Evolutionary conservation across 2,329 filamentous ascomycete species (phyloP), one percentile per base, ranked within the genome.

Genomic region (Leptographium radiaticola): DNA sequence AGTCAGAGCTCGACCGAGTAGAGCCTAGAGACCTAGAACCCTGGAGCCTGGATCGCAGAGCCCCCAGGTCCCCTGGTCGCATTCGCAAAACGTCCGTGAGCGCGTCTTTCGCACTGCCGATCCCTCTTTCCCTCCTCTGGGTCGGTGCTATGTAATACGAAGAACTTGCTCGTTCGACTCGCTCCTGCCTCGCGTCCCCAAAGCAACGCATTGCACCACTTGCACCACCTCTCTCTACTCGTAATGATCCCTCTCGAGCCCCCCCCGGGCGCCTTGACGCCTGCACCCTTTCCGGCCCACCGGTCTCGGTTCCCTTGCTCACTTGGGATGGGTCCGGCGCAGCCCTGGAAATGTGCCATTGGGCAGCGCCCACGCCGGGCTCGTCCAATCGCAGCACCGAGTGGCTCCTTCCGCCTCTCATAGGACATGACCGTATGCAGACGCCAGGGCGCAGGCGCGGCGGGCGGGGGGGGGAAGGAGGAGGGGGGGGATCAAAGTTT

Each of bases 401-500:
- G 60, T 58, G 56, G 58, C 53, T 60, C 45, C 58, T 58, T 54
- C 61, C 53, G 61, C 56, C 59, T 67, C 65, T 65, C 60, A 69
- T 68, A 69, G 67, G 67, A 61, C 61, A 55, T 65, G 60, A 53
- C 59, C 58, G 61, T 63, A 66, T 68, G 67, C 67, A 67, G 59
- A 61, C 60, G 60, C 65, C 60, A 62, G 65, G 62, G 66, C 62
- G 60, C 60, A 61, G 52, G 40, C 39, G 48, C 33, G 49, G 39
- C 8, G 51, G 56, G 51, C 52, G 49, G 52, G 48, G 30, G 20
- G 42, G 39, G 46, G 38, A 49, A 25, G n/a, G 13, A 20, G 34
- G 6, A 30, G 13, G 15, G 8, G 36, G n/a, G 33, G 42, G 18
- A 20, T 13, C 11, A 45, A 15, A 45, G 20, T 20, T n/a, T 8